Evolutionary conservation across 1,284 basidiomycete genomes (phyloP).

Genomic region (Irpex sp.): DNA sequence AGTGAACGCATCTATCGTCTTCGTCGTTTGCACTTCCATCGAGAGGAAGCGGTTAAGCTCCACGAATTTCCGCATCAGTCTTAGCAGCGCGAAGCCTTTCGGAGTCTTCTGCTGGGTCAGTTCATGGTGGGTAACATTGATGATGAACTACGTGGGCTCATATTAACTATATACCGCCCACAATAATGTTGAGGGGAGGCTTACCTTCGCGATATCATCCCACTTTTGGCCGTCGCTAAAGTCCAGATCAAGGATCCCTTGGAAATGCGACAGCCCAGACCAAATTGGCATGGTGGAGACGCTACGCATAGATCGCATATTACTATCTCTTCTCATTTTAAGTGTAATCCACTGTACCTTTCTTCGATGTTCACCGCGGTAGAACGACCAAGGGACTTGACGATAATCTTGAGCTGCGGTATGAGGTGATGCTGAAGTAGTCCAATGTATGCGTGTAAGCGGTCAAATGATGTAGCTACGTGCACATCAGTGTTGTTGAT

Average conservation of each 20-base stretch:
- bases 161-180: background rate
- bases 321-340: background rate
- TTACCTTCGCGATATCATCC: slow-evolving; percentile 36
- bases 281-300: slow-evolving; percentile 29
- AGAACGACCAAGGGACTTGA: background rate
- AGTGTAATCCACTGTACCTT: background rate
- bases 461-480: slow-evolving; percentile 31
- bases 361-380: background rate
- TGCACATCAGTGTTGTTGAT: slow-evolving; percentile 27
- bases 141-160: slow-evolving; percentile 1
- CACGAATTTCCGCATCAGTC: slow-evolving; percentile 12
- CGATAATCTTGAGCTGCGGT: background rate
- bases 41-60: slow-evolving; percentile 16
- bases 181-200: background rate
- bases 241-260: slow-evolving; percentile 21
- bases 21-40: slow-evolving; percentile 19
- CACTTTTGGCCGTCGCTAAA: slow-evolving; percentile 36
- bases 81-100: slow-evolving; percentile 14
- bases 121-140: slow-evolving; percentile 9
- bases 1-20: slow-evolving; percentile 13
- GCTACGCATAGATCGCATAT: slow-evolving; percentile 6
- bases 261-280: slow-evolving; percentile 34
- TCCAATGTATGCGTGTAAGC: slow-evolving; percentile 34
- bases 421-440: slow-evolving; percentile 26
- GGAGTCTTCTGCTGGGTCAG: background rate